phyloP scores from a whole-genome alignment of 805 yeast species.

The Nakazawaea sp. region DNA sequence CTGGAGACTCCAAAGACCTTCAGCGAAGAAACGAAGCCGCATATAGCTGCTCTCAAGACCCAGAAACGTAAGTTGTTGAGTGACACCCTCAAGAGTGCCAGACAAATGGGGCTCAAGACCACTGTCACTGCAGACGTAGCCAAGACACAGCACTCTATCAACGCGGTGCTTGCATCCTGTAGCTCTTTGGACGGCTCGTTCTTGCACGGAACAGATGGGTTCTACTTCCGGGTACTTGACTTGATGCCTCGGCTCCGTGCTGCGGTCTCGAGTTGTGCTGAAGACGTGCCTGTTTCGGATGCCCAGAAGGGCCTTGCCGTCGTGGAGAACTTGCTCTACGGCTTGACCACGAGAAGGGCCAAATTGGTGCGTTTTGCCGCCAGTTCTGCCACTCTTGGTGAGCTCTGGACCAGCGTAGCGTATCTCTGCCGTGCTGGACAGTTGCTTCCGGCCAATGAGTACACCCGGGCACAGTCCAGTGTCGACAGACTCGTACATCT shows the following conservation, averaged over 20 bases:
- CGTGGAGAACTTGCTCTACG: constrained; percentile 60
- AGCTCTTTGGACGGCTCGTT: constrained; percentile 33
- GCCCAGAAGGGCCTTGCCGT: constrained; percentile 72
- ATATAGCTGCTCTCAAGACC: constrained; percentile 63
- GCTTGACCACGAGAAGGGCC: no score
- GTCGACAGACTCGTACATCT: no score
- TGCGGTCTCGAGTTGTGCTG: constrained; percentile 50
- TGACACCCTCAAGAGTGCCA: constrained; percentile 67
- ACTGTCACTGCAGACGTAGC: constrained; percentile 62
- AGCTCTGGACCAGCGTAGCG: no score
- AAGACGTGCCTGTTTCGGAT: constrained; percentile 71
- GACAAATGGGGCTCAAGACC: constrained; percentile 68
- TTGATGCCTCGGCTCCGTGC: constrained; percentile 73
- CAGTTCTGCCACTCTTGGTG: no score
- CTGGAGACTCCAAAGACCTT: constrained; percentile 70
- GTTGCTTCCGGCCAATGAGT: no score
- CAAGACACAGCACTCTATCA: constrained; percentile 53
- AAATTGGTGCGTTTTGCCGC: no score
- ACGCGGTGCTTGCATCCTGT: constrained; percentile 51
- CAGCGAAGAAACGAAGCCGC: constrained; percentile 70
- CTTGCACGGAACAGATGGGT: constrained; percentile 38
- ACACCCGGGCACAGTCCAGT: no score
- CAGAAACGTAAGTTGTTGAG: constrained; percentile 77
- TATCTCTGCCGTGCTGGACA: no score
- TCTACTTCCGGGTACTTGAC: constrained; percentile 69